Percentiles rank a stretch among this genome's conserved stretches.
Conservation (phyloP, 2,329 filamentous ascomycete genomes). For the Xylariaceae sp. region DNA sequence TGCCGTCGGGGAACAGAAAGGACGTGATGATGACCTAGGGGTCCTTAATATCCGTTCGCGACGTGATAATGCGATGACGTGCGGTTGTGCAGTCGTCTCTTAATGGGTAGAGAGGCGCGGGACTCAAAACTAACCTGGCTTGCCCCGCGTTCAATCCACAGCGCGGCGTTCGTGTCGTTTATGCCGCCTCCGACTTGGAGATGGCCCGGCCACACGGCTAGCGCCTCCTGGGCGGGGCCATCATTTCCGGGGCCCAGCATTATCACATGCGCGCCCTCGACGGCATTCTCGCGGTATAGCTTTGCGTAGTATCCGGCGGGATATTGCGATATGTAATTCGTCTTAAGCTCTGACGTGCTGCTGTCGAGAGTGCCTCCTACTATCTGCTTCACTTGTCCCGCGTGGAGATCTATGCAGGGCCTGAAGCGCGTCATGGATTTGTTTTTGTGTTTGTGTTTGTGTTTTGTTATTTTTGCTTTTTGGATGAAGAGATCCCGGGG, state of each 20-base stretch:
- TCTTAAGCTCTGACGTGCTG: conserved; percentile 63
- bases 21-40: conserved; percentile 92
- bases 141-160: conserved; percentile 84
- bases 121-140: conserved; percentile 61
- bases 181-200: conserved; percentile 95
- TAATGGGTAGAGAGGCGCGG: not conserved
- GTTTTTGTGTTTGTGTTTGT: not conserved
- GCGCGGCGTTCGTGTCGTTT: conserved; percentile 71
- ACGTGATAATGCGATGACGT: not conserved
- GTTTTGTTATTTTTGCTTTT: no score
- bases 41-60: conserved; percentile 1
- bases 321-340: conserved; percentile 85
- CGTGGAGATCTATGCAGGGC: conserved; percentile 94
- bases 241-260: conserved; percentile 91
- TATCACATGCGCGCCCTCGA: conserved; percentile 85
- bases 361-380: conserved; percentile 86
- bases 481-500: no score
- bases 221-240: conserved; percentile 68
- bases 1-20: conserved; percentile 79
- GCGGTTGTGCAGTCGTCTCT: no score
- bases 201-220: conserved; percentile 70
- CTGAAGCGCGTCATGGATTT: conserved; percentile 80
- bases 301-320: conserved; percentile 74
- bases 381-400: conserved; percentile 97
- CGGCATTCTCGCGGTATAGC: conserved; percentile 69